Conservation (phyloP, 176 grass and related monocot genomes). For the Eremochloa ophiuroides region DNA sequence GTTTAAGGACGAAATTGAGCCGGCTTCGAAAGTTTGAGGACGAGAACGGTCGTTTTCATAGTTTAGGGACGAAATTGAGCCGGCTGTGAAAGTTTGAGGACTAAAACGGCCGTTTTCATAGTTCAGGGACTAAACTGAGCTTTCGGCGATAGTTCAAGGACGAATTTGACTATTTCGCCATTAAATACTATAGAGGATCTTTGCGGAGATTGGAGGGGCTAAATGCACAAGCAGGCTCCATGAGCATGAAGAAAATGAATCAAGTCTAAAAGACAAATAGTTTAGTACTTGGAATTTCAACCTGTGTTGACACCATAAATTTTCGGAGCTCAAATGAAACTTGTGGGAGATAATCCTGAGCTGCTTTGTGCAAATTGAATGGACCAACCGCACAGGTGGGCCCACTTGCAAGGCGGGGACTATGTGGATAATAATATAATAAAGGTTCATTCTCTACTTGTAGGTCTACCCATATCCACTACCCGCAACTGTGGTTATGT, state of each 20-base stretch:
- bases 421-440: not conserved
- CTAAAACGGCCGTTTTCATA: too few relatives aligned
- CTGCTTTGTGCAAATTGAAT: not conserved
- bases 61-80: too few relatives aligned
- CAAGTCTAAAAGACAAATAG: not conserved
- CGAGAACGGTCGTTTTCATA: too few relatives aligned
- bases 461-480: not conserved
- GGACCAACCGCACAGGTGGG: not conserved
- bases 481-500: not conserved
- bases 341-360: not conserved
- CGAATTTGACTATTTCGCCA: too few relatives aligned
- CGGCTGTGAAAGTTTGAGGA: too few relatives aligned
- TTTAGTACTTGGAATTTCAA: not conserved
- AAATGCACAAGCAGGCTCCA: not conserved
- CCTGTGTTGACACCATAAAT: not conserved
- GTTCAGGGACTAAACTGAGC: too few relatives aligned
- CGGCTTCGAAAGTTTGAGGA: too few relatives aligned
- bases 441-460: not conserved
- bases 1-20: too few relatives aligned
- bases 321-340: not conserved
- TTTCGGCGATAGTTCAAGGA: too few relatives aligned
- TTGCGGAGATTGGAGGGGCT: not conserved
- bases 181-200: not conserved
- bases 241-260: not conserved
- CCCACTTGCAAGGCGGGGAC: not conserved